Conservation (phyloP, 345 rosid genomes). For the Camelina laxa region DNA sequence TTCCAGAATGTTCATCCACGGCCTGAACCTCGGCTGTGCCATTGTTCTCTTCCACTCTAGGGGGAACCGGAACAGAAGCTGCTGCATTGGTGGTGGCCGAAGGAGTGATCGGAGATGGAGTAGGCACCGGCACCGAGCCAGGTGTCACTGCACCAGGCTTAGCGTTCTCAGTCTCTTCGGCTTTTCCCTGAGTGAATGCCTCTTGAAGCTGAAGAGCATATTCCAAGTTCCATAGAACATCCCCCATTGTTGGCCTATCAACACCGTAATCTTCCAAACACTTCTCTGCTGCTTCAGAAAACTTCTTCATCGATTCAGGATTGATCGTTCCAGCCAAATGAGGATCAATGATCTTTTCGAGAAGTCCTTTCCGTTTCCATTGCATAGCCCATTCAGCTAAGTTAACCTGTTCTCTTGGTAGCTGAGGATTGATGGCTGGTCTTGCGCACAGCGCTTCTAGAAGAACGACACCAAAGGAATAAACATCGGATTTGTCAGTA, state of each 20-base stretch:
- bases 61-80: conserved; percentile 40
- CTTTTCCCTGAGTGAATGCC: conserved; percentile 57
- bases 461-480: conserved; percentile 71
- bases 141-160: conserved; percentile 50
- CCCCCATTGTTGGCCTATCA: conserved; percentile 52
- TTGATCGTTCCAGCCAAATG: conserved; percentile 52
- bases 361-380: conserved; percentile 53
- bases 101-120: conserved; percentile 42
- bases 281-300: conserved; percentile 51
- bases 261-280: conserved; percentile 49
- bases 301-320: conserved; percentile 65
- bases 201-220: conserved; percentile 77
- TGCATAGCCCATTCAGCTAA: conserved; percentile 76
- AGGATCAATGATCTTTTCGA: conserved; percentile 59
- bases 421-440: conserved; percentile 63
- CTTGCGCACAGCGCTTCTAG: conserved; percentile 69
- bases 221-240: conserved; percentile 50
- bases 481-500: conserved; percentile 69
- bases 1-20: conserved; percentile 65
- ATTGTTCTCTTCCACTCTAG: conserved; percentile 49
- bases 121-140: conserved; percentile 18
- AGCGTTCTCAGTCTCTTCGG: conserved; percentile 53
- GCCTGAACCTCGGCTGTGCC: conserved; percentile 50
- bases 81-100: conserved; percentile 39
- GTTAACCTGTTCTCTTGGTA: conserved; percentile 74